Evolutionary conservation across 768 basidiomycete species (phyloP).

Genomic region (Leccinum fibrillosum): DNA sequence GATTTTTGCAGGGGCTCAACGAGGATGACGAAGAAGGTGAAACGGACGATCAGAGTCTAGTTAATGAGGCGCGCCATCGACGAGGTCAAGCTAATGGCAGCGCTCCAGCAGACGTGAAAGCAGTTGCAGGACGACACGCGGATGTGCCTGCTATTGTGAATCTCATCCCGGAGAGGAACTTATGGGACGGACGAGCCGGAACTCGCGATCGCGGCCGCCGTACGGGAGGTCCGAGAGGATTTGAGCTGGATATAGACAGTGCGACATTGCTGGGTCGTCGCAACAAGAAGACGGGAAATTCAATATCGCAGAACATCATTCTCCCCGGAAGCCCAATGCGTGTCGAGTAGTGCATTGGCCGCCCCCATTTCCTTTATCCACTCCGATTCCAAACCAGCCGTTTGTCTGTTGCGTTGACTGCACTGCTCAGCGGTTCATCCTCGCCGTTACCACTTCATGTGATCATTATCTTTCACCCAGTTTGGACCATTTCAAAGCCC

Average conservation of each 20-base stretch:
- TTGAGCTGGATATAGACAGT: conserved; percentile 83
- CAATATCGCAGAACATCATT: conserved; percentile 28
- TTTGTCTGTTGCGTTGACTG: background rate
- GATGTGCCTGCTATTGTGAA: conserved; percentile 13
- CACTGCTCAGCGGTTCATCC: background rate
- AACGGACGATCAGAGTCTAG: conserved; percentile 45
- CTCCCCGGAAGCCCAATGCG: conserved; percentile 34
- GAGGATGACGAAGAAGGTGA: conserved; percentile 82
- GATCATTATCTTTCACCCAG: background rate
- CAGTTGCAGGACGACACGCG: conserved; percentile 6
- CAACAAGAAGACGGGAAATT: conserved; percentile 42
- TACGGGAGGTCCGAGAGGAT: conserved; percentile 36
- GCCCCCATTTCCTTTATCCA: background rate
- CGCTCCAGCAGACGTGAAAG: conserved; percentile 7
- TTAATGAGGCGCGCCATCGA: conserved; percentile 48
- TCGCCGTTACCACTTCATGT: background rate
- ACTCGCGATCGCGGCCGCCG: conserved; percentile 54
- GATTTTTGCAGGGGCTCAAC: conserved; percentile 82
- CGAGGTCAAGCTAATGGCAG: conserved; percentile 31
- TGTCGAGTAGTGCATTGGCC: conserved; percentile 14
- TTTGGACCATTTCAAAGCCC: conserved; percentile 1
- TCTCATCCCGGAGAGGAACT: conserved; percentile 15
- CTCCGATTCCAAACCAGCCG: background rate
- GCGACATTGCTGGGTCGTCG: conserved; percentile 84
- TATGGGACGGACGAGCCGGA: conserved; percentile 69